Base-by-base conservation (phyloP, 257 asterid species). In the Salvia miltiorrhiza region DNA sequence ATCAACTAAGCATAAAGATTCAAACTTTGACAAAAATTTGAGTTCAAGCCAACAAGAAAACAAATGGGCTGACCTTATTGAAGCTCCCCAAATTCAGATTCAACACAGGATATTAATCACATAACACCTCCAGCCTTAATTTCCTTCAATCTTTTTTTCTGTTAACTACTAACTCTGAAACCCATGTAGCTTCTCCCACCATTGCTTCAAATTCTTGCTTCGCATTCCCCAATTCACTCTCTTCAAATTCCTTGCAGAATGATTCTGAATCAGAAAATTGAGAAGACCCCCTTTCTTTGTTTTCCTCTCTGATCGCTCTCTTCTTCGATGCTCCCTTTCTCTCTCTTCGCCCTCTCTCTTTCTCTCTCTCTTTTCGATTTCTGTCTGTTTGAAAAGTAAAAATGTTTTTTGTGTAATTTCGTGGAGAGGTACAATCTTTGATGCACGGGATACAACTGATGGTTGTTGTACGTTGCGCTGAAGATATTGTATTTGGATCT, bases 1-100 rank as follows among this genome's bases (percentile, higher is more conserved):
- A 79, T 82, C 72, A 62, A 78, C 60, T 35, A 65, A 74, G 58
- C 63, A 28, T 21, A 72, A 63, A 74, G 76, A 78, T 82, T 74
- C 76, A 65, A 73, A 78, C 72, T 78, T 72, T 44, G 71, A 76
- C 39, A 67, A 32, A 76, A 69, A 59, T 64, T 69, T 65, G 84
- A 74, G 82, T 75, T 69, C 78, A 52, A 47, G 14, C 28, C 43
- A 50, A 73, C 56, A 47, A 66, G 61, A 64, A 43, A 74, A 57
- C 71, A 32, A 76, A 71, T 80, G 86, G 85, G 80, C 81, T 78
- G 12, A 84, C 83, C 85, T 81, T 75, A 70, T 74, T 75, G 81
- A 69, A 81, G 81, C 86, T 74, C 80, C 82, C 28, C 43, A 17
- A 61, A 73, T 58, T 78, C 58, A 67, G 82, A 83, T 76, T 83